Evolutionary conservation across 1,284 basidiomycete species (phyloP), one percentile per base, ranked within the genome.

Genomic region (Malassezia dermatis): DNA sequence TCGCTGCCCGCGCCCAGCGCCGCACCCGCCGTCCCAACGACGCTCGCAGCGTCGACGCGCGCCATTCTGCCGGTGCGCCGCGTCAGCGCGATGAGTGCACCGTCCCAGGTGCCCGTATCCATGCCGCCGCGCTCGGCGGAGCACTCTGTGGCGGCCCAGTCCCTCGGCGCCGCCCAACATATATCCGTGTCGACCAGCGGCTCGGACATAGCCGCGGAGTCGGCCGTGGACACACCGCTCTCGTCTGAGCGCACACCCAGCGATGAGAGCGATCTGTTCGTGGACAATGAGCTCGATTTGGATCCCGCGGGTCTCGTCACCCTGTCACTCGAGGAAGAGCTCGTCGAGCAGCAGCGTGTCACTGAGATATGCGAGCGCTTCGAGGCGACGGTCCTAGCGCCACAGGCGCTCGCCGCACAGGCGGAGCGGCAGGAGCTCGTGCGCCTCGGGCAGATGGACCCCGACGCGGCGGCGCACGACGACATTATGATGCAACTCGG

Each of bases 401-500:
- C 69, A 0, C 49, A 66, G n/a, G 59, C 61, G 42, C 43, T 57
- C 13, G 60, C 58, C 7, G 64, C 67, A 7, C 63, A 65, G 47
- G 61, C 63, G 8, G 65, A 63, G 42, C 61, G 66, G 19, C 56
- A 58, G 10, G 62, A 64, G 37, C 62, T 65, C 11, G 62, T 70
- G 8, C 53, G 56, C 35, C 58, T 51, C 2, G 69, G 69, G 32
- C 58, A 69, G 44, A 58, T 73, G 19, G 52, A 59, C 4, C 48
- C 63, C 4, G 63, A 66, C n/a, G 39, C 65, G 21, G 71, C 68
- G 1, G 70, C 67, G 4, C 64, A 65, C 47, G 71, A 74, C 32
- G 69, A 74, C 35, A 65, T 68, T 48, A 61, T 72, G 41, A 64
- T 64, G 48, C 47, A 56, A 32, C 68, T 73, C 63, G 71, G 71